Evolutionary conservation across 2,329 filamentous ascomycete genomes (phyloP).

Genomic region (Cadophora gregata): DNA sequence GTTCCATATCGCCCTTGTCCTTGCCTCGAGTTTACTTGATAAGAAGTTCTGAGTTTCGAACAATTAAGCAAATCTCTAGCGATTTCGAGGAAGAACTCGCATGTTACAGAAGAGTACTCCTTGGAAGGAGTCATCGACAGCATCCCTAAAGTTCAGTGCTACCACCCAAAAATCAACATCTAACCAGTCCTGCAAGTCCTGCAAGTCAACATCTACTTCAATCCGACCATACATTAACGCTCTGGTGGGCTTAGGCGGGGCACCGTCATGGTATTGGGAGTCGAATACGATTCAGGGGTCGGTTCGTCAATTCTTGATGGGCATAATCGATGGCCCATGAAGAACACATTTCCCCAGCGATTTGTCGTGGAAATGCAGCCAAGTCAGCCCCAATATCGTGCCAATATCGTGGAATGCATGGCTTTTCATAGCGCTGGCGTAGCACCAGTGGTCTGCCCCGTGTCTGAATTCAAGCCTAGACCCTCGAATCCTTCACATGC

Average conservation of each 20-base stretch:
- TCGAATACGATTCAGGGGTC: not conserved
- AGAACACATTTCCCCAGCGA: not conserved
- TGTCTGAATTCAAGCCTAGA: not conserved
- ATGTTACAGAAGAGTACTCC: not conserved
- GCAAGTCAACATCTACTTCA: conserved; percentile 3
- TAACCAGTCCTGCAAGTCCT: too few relatives aligned
- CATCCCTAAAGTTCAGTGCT: not conserved
- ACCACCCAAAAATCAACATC: not conserved
- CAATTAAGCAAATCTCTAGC: not conserved
- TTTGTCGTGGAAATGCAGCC: not conserved
- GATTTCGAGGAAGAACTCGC: not conserved
- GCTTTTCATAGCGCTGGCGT: not conserved
- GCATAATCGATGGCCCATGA: not conserved
- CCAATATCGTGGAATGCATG: not conserved
- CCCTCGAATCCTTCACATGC: not conserved
- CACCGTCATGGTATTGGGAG: not conserved
- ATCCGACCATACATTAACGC: conserved; percentile 1
- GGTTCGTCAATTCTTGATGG: not conserved
- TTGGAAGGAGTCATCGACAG: not conserved
- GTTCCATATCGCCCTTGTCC: not conserved
- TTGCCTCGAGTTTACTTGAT: not conserved
- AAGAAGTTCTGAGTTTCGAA: not conserved
- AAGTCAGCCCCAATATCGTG: not conserved
- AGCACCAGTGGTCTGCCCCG: not conserved
- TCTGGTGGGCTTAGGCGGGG: not conserved